Evolutionary conservation across 2,329 filamentous ascomycete species (phyloP).

Genomic region (Cytospora schulzeri): DNA sequence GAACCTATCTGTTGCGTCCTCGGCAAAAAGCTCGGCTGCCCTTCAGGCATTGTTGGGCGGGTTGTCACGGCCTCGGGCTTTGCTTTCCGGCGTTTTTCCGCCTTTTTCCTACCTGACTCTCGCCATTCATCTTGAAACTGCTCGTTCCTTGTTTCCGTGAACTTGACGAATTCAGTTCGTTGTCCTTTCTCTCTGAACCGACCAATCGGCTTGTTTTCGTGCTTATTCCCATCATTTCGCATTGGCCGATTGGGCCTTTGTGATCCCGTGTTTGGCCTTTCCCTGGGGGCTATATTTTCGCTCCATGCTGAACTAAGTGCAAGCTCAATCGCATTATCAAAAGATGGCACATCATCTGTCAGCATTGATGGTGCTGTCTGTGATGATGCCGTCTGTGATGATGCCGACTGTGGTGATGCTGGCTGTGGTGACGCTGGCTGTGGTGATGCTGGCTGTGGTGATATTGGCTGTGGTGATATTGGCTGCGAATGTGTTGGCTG

Average conservation of each 20-base stretch:
- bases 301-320: not conserved
- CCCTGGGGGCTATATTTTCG: no score
- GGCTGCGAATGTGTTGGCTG: no score
- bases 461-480: no score
- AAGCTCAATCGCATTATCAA: not conserved
- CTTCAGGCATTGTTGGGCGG: not conserved
- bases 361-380: not conserved
- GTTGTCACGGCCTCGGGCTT: not conserved
- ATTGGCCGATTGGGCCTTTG: not conserved
- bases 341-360: not conserved
- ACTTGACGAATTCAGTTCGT: not conserved
- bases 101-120: not conserved
- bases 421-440: no score
- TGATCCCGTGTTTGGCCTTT: not conserved
- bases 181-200: rapidly evolving
- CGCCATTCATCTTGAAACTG: not conserved
- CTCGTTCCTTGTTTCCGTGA: not conserved
- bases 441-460: no score
- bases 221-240: not conserved
- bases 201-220: not conserved
- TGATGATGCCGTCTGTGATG: no score
- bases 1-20: conserved; percentile 4
- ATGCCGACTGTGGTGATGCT: no score
- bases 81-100: not conserved
- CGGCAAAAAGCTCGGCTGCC: not conserved